Conservation (phyloP, 1,284 basidiomycete species). For the Cutaneotrichosporon mucoides region DNA sequence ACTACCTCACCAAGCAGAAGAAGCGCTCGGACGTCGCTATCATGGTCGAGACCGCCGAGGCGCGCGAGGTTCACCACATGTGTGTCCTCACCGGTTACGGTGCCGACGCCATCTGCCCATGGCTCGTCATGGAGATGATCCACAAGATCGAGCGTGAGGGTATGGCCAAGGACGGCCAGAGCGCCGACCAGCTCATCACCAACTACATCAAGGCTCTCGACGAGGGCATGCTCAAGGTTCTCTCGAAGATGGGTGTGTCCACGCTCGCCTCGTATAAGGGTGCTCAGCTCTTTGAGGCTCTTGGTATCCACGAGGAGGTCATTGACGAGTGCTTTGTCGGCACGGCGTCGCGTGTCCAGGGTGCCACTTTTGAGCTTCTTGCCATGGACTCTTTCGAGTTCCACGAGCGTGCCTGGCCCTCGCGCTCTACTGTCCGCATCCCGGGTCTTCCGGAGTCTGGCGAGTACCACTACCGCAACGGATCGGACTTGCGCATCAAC, state of each 20-base stretch:
- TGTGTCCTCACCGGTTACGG: conserved; percentile 93
- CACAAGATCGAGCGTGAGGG: conserved; percentile 84
- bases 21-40: conserved; percentile 88
- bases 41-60: conserved; percentile 92
- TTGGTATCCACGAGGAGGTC: conserved; percentile 84
- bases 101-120: conserved; percentile 92
- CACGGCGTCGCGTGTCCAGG: conserved; percentile 89
- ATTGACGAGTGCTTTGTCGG: conserved; percentile 87
- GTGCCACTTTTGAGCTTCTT: conserved; percentile 85
- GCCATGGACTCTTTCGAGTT: conserved; percentile 94
- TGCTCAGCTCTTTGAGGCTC: conserved; percentile 92
- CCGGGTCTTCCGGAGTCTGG: conserved; percentile 73
- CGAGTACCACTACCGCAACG: conserved; percentile 95
- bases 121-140: conserved; percentile 87
- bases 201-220: conserved; percentile 83
- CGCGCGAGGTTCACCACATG: conserved; percentile 89
- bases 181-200: conserved; percentile 65
- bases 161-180: conserved; percentile 77
- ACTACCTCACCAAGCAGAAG: conserved; percentile 81
- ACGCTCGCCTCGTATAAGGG: conserved; percentile 95
- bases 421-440: conserved; percentile 35
- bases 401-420: conserved; percentile 71
- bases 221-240: conserved; percentile 89
- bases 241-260: conserved; percentile 95
- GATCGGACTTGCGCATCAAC: conserved; percentile 95